Evolutionary conservation across 2,329 filamentous ascomycete species (phyloP), one percentile per base, ranked within the genome.

Genomic region (Blastomyces gilchristii): DNA sequence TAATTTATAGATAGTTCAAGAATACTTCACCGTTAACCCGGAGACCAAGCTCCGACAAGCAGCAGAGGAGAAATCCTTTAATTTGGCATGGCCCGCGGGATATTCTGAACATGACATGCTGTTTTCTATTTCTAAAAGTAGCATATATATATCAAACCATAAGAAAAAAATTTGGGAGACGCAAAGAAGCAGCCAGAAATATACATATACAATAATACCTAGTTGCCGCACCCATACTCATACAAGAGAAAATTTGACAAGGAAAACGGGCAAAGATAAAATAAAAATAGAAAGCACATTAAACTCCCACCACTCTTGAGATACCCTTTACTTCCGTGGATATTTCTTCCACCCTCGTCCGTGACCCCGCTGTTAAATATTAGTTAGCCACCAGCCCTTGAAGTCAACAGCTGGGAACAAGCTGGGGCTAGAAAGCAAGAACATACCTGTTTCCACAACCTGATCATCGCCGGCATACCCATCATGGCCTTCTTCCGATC

Each of bases 381-480:
- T 54, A 60, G 70, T 80, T 75, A 82, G 76, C 69, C 11, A 50
- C 64, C 45, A 41, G 3, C 28, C 3, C 45, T 18, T n/a, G 39
- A 14, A 63, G 56, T 22, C 16, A n/a, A 56, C 41, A 62, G n/a
- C 18, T 58, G 8, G 3, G 14, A 25, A 56, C 31, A 25, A 31
- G 61, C 39, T 54, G 50, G 41, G 16, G 1, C 4, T 18, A 60
- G 54, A 41, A 60, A 63, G 59, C 62, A 45, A 62, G 60, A 63
- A 77, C 85, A 74, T 80, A 94, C 90, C 85, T 89, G 87, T 79
- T 96, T 96, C 94, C 93, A 99, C 76, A 89, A 82, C 76, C 88
- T 85, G 75, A 99, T 90, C 80, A 97, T 84, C 72, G 88, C 85
- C 67, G 93, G 91, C 94, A 99, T 99, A 65, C 87, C 87, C 80